phyloP scores from a whole-genome alignment of 352 stramenopile species.

The Globisporangium irregulare region DNA sequence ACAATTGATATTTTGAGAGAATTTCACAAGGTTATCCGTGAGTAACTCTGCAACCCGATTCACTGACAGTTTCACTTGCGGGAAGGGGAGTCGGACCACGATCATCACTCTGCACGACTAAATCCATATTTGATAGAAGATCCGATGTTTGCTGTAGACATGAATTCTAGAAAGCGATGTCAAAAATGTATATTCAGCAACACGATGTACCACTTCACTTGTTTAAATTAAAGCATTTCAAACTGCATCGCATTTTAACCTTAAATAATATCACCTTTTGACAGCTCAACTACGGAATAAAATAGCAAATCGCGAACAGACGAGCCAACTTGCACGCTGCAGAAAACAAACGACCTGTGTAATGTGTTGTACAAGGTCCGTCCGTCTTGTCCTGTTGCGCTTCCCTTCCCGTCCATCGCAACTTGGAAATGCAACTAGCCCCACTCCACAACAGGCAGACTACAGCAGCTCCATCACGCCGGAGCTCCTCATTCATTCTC shows the following conservation, averaged over 20 bases:
- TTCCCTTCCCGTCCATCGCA: not conserved
- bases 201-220: not conserved
- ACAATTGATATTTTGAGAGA: not conserved
- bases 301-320: not conserved
- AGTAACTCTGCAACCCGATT: conserved; percentile 12
- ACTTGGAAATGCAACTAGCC: not conserved
- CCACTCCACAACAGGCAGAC: not conserved
- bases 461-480: too few relatives aligned
- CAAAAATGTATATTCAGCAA: not conserved
- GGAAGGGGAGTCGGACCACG: not conserved
- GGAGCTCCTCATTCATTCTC: not conserved
- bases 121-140: not conserved
- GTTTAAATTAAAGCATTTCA: not conserved
- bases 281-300: not conserved
- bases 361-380: not conserved
- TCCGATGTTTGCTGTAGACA: not conserved
- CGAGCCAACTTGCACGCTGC: not conserved
- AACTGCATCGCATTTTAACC: not conserved
- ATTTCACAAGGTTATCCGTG: not conserved
- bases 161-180: not conserved
- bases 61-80: not conserved
- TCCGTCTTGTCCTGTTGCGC: not conserved
- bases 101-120: not conserved
- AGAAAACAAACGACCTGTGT: not conserved
- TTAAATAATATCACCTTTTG: not conserved